Percentiles rank a stretch among this genome's conserved stretches.
phyloP scores from a whole-genome alignment of 2,329 filamentous ascomycete genomes.

The Aspergillus luchuensis region DNA sequence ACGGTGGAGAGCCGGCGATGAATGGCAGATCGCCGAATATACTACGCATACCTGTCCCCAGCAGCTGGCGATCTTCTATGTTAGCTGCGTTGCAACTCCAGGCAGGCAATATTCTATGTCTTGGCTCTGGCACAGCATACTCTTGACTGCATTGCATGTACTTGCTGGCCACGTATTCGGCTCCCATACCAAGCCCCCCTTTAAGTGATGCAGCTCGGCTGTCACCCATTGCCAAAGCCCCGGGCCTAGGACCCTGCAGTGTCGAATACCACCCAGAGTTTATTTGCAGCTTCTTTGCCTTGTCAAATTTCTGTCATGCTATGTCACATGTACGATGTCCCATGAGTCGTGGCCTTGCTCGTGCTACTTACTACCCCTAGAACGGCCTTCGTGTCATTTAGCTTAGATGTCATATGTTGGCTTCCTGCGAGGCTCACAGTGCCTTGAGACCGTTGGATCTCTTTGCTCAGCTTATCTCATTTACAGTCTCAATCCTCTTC shows the following conservation, averaged over 20 bases:
- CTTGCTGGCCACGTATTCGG: background rate
- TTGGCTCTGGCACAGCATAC: background rate
- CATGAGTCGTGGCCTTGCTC: background rate
- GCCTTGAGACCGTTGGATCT: background rate
- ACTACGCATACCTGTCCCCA: background rate
- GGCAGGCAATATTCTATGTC: slow-evolving; percentile 9
- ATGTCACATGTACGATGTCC: background rate
- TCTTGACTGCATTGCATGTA: background rate
- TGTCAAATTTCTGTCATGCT: background rate
- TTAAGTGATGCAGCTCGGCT: background rate
- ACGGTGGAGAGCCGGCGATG: background rate
- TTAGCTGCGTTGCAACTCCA: background rate
- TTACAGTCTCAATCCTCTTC: background rate
- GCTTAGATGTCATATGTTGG: background rate
- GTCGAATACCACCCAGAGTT: background rate
- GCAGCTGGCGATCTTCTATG: background rate
- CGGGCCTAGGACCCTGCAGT: background rate
- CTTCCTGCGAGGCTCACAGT: background rate
- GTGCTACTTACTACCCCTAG: background rate
- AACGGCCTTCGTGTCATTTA: background rate
- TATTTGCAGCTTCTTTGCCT: background rate
- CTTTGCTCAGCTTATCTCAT: background rate
- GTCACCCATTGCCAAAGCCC: slow-evolving; percentile 1
- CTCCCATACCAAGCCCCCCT: slow-evolving; percentile 1
- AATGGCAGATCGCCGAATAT: background rate